phyloP scores from a whole-genome alignment of 352 stramenopile species.

The Phytophthora europaea region DNA sequence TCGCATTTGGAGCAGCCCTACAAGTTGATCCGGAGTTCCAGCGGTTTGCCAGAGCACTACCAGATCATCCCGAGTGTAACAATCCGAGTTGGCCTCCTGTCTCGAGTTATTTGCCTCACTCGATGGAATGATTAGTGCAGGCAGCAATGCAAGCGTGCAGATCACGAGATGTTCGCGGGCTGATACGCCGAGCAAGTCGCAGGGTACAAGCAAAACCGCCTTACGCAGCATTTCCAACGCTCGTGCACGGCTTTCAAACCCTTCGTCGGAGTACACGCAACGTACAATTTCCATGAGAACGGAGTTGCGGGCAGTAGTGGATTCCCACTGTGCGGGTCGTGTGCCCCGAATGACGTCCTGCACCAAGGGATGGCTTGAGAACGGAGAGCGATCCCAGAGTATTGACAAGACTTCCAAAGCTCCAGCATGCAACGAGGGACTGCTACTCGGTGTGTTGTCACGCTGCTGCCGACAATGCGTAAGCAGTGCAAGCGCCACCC shows the following conservation, averaged over 20 bases:
- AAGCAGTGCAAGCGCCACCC: constrained; percentile 76
- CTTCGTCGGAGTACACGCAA: constrained; percentile 35
- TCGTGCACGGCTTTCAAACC: constrained; percentile 16
- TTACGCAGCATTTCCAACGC: constrained; percentile 32
- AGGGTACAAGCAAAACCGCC: constrained; percentile 40
- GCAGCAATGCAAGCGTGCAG: constrained; percentile 51
- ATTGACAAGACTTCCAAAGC: constrained; percentile 57
- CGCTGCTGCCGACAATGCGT: constrained; percentile 53
- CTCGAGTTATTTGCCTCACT: not conserved
- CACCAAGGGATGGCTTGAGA: constrained; percentile 48
- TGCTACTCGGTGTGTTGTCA: constrained; percentile 11
- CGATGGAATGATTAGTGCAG: constrained; percentile 30
- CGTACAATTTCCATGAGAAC: constrained; percentile 59
- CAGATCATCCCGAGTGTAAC: constrained; percentile 25
- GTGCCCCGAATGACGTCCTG: constrained; percentile 62
- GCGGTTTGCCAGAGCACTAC: constrained; percentile 16
- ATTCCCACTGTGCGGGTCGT: constrained; percentile 58
- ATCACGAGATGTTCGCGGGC: constrained; percentile 52
- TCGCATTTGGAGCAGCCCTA: constrained; percentile 18
- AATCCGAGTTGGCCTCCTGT: constrained; percentile 10
- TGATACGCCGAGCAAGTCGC: constrained; percentile 45
- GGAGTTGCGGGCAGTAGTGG: constrained; percentile 45
- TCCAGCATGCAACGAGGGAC: constrained; percentile 27
- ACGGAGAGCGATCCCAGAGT: constrained; percentile 56
- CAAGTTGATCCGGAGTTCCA: constrained; percentile 19